A percentile compares a stretch with the other conserved stretches of the same genome.
phyloP scores from a whole-genome alignment of 148 eudicot species.

The Hydrangea macrophylla region DNA sequence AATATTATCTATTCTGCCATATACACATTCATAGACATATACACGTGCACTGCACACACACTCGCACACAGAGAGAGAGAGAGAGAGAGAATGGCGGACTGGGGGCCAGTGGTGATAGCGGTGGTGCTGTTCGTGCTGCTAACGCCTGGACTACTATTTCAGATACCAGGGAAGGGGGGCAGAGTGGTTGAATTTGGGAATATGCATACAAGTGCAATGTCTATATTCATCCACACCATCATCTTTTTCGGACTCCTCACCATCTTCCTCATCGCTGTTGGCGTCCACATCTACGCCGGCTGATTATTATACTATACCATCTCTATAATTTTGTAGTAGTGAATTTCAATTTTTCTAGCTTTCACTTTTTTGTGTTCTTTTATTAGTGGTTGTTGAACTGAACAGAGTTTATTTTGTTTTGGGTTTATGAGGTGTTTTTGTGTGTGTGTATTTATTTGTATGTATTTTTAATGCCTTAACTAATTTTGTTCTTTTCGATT shows the following conservation, averaged over 20 bases:
- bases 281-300: conserved; percentile 49
- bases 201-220: conserved; percentile 42
- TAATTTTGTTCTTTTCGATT: too few relatives aligned
- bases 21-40: too few relatives aligned
- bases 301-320: background rate
- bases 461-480: too few relatives aligned
- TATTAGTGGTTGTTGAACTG: too few relatives aligned
- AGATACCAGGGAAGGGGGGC: conserved; percentile 42
- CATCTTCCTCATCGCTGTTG: conserved; percentile 47
- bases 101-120: conserved; percentile 62
- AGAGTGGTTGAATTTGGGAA: too few relatives aligned
- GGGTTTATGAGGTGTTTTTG: too few relatives aligned
- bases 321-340: too few relatives aligned
- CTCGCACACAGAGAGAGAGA: background rate
- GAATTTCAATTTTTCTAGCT: background rate
- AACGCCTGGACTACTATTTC: conserved; percentile 50
- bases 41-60: too few relatives aligned
- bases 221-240: conserved; percentile 42
- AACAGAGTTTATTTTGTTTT: too few relatives aligned
- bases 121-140: conserved; percentile 46
- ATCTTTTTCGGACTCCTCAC: conserved; percentile 45
- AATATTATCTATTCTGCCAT: too few relatives aligned
- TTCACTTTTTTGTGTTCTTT: background rate
- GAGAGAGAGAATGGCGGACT: conserved; percentile 35
- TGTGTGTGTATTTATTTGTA: too few relatives aligned